Evolutionary conservation across 495 filamentous ascomycete species (phyloP), one percentile per base, ranked within the genome.

Genomic region (Baudoinia panamericana): DNA sequence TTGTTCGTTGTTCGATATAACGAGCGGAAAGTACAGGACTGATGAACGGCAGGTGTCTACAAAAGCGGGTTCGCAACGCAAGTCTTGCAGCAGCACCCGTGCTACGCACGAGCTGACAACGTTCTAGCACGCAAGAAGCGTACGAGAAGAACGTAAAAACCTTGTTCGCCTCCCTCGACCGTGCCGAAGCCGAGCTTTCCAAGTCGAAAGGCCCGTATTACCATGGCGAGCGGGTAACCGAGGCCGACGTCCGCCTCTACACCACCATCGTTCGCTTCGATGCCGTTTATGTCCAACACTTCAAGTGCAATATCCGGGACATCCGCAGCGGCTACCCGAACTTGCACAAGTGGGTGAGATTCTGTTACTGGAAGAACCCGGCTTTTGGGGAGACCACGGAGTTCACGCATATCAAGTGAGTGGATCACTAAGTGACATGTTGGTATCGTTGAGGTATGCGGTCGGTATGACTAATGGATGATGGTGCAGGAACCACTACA

Each of bases 221-320:
- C 50, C 78, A 80, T 43, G 84, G 84, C 21, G 54, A 70, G 5
- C 33, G 55, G 20, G 57, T 90, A 36, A 92, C 85, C 3, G 86
- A 94, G 65, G 75, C 75, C 0, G 86, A 94, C 61, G 70, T 94
- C 37, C 64, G 85, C 15, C 66, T 90, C 21, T 90, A 73, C 65
- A 82, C 83, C 2, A 33, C 41, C 13, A 36, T 45, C 18, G 36
- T 44, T 13, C 9, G 13, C 24, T 38, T 24, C 41, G 11, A 28
- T 36, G 11, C 34, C 1, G 13, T 34, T 25, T 20, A 36, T 11
- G 84, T 92, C 4, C 84, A 90, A 67, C 83, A 92, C 59, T 94
- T 94, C 68, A 93, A 93, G 66, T 86, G 80, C 56, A 94, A 94
- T 56, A 58, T 93, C 27, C 68, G 76, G 6, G 83, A 84, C 61